These are phyloP conservation scores for Collybiopsis confluens DNA, from an alignment of 768 basidiomycete genomes.

Conservation along the genomic window DNA sequence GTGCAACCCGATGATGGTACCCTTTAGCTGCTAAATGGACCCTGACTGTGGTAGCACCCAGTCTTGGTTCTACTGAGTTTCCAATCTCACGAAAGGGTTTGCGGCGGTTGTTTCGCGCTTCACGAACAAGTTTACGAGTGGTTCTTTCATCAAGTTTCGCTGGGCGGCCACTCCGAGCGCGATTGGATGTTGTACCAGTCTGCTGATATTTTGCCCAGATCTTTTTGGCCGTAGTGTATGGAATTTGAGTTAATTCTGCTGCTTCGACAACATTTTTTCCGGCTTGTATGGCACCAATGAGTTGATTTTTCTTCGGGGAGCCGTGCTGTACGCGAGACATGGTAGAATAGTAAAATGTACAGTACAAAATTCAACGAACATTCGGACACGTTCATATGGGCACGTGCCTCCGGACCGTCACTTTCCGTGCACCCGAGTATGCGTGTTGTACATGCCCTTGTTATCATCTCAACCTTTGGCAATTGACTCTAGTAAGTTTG, in stretches of 20 bases:
- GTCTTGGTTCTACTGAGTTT: constrained; percentile 9
- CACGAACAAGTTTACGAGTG: neutral
- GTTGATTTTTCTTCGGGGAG: neutral
- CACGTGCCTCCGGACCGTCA: no score
- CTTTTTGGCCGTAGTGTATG: neutral
- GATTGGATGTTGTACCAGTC: constrained; percentile 2
- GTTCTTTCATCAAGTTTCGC: constrained; percentile 3
- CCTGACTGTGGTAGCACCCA: constrained; percentile 9
- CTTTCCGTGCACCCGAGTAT: neutral
- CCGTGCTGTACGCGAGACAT: neutral
- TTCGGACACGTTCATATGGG: no score
- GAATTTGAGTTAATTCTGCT: neutral
- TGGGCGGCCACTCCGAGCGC: constrained; percentile 5
- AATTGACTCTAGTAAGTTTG: neutral
- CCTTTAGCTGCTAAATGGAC: constrained; percentile 8
- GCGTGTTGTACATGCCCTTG: neutral
- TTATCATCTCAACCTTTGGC: neutral
- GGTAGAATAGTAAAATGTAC: neutral
- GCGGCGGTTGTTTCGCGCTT: constrained; percentile 6
- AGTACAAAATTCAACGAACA: no score
- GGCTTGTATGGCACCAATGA: neutral
- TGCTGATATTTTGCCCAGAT: constrained; percentile 1
- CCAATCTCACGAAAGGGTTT: constrained; percentile 12
- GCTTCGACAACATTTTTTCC: neutral
- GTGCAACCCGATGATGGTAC: constrained; percentile 13